phyloP scores from a whole-genome alignment of 371 early-diverging fungal genomes.

The Zopfochytrium polystomum region DNA sequence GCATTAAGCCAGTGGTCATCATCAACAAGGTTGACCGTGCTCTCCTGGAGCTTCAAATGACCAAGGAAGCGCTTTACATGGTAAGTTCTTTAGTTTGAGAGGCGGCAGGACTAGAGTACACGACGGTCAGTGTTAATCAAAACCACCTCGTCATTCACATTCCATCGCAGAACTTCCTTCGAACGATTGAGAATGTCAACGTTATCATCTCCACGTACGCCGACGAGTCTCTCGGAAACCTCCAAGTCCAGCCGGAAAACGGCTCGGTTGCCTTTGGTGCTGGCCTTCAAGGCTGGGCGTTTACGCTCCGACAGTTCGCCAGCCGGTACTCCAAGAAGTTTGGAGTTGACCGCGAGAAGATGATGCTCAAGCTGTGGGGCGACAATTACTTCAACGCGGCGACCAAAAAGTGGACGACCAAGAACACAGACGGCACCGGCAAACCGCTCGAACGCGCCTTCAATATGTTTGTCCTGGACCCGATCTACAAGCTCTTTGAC shows the following conservation, averaged over 20 bases:
- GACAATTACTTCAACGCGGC: constrained; percentile 96
- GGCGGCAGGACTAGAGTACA: constrained; percentile 47
- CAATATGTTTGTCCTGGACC: constrained; percentile 98
- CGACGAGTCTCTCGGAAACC: constrained; percentile 81
- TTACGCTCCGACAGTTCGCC: constrained; percentile 99
- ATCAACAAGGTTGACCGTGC: constrained; percentile 99
- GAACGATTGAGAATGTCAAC: constrained; percentile 95
- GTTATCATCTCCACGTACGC: constrained; percentile 91
- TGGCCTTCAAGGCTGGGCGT: constrained; percentile 99
- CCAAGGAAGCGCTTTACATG: constrained; percentile 93
- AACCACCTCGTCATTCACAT: no score
- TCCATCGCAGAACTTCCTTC: constrained; percentile 67
- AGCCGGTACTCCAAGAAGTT: constrained; percentile 96
- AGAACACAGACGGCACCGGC: constrained; percentile 71
- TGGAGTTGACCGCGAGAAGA: constrained; percentile 91
- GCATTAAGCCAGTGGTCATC: constrained; percentile 97
- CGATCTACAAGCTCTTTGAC: constrained; percentile 98
- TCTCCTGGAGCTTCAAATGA: constrained; percentile 93
- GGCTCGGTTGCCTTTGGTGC: constrained; percentile 99
- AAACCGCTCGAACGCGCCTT: constrained; percentile 92
- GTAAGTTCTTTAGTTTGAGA: constrained; percentile 21
- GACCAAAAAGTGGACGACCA: constrained; percentile 95
- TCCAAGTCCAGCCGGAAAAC: constrained; percentile 88
- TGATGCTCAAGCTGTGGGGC: constrained; percentile 95
- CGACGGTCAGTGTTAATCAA: constrained; percentile 97